A percentile compares a stretch with the other conserved stretches of the same genome.
These are phyloP conservation scores for Trichosanthes cucumerina DNA, from an alignment of 306 rosid genomes.

Conservation along the genomic window DNA sequence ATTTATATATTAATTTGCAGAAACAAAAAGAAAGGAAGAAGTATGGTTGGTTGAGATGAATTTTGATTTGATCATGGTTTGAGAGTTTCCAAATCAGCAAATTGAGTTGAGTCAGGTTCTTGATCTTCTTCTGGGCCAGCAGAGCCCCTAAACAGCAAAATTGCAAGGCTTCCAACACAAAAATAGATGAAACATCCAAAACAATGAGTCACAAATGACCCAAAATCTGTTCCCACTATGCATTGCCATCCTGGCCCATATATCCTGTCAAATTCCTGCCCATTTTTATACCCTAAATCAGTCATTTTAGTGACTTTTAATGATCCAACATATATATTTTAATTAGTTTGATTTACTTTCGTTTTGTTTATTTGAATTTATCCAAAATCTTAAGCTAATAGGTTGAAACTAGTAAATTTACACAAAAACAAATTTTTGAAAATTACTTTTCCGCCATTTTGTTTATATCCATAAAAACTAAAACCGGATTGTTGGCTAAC, in stretches of 20 bases:
- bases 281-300: neutral
- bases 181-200: slow-evolving; percentile 72
- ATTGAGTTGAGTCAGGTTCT: slow-evolving; percentile 34
- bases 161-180: slow-evolving; percentile 55
- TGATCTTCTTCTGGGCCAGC: slow-evolving; percentile 23
- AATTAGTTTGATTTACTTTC: no score
- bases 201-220: slow-evolving; percentile 82
- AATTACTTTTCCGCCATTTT: no score
- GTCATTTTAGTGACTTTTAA: no score
- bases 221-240: slow-evolving; percentile 83
- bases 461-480: no score
- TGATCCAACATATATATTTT: no score
- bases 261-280: slow-evolving; percentile 61
- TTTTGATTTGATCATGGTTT: slow-evolving; percentile 7
- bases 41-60: no score
- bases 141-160: slow-evolving; percentile 73
- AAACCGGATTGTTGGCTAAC: neutral
- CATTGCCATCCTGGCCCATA: slow-evolving; percentile 89
- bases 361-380: no score
- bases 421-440: no score
- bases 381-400: no score
- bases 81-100: slow-evolving; percentile 29
- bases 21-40: neutral
- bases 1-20: neutral
- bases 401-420: no score